Conservation (phyloP, 2,329 filamentous ascomycete genomes). For the Arthrobotrys iridis region DNA sequence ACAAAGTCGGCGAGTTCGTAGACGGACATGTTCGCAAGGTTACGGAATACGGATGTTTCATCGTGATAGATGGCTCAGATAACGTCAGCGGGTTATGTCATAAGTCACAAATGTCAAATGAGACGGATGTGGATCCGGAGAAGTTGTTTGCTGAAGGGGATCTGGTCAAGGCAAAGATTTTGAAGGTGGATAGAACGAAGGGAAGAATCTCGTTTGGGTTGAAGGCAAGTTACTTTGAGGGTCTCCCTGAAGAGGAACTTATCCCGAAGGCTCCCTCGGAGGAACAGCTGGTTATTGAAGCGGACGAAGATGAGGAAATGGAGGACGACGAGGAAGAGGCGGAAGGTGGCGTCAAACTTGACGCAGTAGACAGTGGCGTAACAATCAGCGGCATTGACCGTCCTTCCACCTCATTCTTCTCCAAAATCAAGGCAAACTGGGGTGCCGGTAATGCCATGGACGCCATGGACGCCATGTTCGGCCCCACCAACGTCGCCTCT, state of each 20-base stretch:
- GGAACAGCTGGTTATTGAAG: constrained; percentile 59
- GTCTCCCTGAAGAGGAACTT: constrained; percentile 68
- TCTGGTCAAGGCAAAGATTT: constrained; percentile 87
- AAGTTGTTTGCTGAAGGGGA: constrained; percentile 92
- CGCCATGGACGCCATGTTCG: constrained; percentile 65
- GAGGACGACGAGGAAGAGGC: constrained; percentile 59
- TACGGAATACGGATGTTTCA: constrained; percentile 93
- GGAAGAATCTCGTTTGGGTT: constrained; percentile 87
- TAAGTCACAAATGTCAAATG: constrained; percentile 88
- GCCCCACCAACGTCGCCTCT: constrained; percentile 62
- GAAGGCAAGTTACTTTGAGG: constrained; percentile 89
- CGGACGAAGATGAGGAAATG: constrained; percentile 64
- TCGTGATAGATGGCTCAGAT: constrained; percentile 83
- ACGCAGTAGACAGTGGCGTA: constrained; percentile 59
- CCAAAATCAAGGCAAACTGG: constrained; percentile 80
- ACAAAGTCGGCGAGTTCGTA: constrained; percentile 81
- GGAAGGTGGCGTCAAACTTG: constrained; percentile 61
- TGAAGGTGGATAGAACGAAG: constrained; percentile 79
- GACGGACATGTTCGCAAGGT: constrained; percentile 93
- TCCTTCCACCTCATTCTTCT: constrained; percentile 64
- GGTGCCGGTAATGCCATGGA: constrained; percentile 68
- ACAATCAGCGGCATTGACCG: constrained; percentile 55
- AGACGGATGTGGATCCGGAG: constrained; percentile 80
- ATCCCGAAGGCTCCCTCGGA: constrained; percentile 61
- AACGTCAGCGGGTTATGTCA: constrained; percentile 96